Base-by-base conservation (phyloP, 345 rosid genomes). In the Iberis pinnata region DNA sequence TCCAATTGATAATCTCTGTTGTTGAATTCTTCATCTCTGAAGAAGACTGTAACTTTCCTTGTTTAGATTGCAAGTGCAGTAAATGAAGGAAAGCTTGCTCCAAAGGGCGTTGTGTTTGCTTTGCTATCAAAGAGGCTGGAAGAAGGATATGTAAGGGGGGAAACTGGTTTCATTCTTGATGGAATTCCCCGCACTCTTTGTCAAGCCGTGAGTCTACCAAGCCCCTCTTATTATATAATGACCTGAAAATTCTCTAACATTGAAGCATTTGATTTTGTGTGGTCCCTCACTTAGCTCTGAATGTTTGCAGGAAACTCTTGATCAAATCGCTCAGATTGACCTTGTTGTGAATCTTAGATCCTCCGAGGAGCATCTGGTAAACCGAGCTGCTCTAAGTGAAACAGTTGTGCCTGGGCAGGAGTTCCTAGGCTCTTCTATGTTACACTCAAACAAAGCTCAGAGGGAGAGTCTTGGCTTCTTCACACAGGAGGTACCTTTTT, bases 91-190 rank as follows among this genome's bases (percentile, higher is more conserved):
- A 81, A 76, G 75, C 74, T 81, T 53, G 93, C 87, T 41, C 78
- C 86, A 0, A 86, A 85, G 66, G 80, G 78, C 53, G 79, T 85
- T 22, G 75, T 92, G 6, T 92, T 88, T 60, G 79, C 83, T 9
- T 55, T 92, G 63, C 62, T 92, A 49, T 81, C 97, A 16, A 84
- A 76, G 82, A 77, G 97, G 74, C 78, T 87, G 47, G 90, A 92
- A 57, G 87, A 92, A 65, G 94, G 90, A 20, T 92, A 78, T 65
- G 45, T 25, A 18, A 75, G 56, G 27, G 98, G 98, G 10, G 96
- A 92, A 72, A 80, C 69, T 12, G 98, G 98, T 44, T 92, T 92
- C 76, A 83, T 92, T 67, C 80, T 92, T 24, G 96, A 92, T 57
- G 96, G 98, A 5, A 75, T 92, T 70, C 98, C 98, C 40, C 86